Conservation (phyloP, 2,329 filamentous ascomycete genomes). For the Trichoderma koningiopsis region DNA sequence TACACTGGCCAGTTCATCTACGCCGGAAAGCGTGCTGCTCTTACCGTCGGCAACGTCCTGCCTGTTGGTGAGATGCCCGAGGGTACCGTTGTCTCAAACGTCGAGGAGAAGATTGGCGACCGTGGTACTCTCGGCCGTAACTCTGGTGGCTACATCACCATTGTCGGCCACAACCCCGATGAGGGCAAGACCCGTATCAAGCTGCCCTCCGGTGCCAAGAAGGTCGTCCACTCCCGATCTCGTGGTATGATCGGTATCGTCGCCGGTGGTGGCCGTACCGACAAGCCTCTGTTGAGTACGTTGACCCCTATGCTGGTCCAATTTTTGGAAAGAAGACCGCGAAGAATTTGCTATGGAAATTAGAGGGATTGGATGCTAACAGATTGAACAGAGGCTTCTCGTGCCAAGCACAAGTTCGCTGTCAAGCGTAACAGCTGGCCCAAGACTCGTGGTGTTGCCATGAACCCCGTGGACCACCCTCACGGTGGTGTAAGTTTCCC, state of each 20-base stretch:
- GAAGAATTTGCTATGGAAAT: not conserved
- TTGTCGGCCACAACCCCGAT: slow-evolving; percentile 96
- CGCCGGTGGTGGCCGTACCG: slow-evolving; percentile 97
- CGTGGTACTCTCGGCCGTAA: slow-evolving; percentile 94
- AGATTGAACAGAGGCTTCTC: slow-evolving; percentile 78
- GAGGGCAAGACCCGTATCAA: slow-evolving; percentile 99
- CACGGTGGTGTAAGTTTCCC: slow-evolving; percentile 76
- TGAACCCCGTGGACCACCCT: slow-evolving; percentile 99
- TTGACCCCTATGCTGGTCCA: slow-evolving; percentile 30
- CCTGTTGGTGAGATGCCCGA: slow-evolving; percentile 93
- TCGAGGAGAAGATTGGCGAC: slow-evolving; percentile 98
- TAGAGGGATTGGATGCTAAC: slow-evolving; percentile 43
- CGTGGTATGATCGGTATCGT: slow-evolving; percentile 99
- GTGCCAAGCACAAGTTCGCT: slow-evolving; percentile 99
- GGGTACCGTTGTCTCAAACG: slow-evolving; percentile 99
- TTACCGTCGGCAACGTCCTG: slow-evolving; percentile 97
- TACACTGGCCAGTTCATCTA: slow-evolving; percentile 99
- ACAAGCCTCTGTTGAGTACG: slow-evolving; percentile 96
- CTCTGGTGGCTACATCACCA: slow-evolving; percentile 98
- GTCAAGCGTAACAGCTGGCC: slow-evolving; percentile 99
- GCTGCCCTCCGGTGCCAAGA: slow-evolving; percentile 98
- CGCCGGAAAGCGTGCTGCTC: slow-evolving; percentile 96
- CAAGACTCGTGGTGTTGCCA: slow-evolving; percentile 99
- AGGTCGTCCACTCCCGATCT: slow-evolving; percentile 88
- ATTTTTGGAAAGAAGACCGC: not conserved